Base-by-base conservation (phyloP, 2,329 filamentous ascomycete species). In the Aspergillus flavus region DNA sequence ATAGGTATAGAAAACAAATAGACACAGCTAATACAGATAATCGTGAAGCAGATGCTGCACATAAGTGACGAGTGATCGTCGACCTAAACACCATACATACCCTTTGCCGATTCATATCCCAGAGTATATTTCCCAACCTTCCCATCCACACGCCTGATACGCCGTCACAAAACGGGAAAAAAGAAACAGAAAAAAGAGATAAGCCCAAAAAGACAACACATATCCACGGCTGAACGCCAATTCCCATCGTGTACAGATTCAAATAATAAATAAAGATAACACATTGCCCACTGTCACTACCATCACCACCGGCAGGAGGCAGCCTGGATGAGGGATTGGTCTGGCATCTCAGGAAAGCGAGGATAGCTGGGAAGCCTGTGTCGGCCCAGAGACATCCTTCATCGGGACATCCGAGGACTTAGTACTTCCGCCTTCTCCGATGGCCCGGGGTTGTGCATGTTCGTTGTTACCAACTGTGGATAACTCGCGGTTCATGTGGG, bases 331-430 rank as follows among this genome's bases (percentile, higher is more conserved):
- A 32, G 7, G 26, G 16, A 21, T 52, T 52, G 28, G 11, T 2
- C 48, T 30, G 28, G 26, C 48, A 52, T 5, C 16, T 62, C 66
- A 73, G 52, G 73, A 65, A 36, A 73, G 66, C 48, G 75, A 73
- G 48, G 72, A 65, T 28, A 72, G 61, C 55, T 72, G 72, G 60
- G 74, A 67, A 32, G 70, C 61, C 26, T 70, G 67, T 23, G 71
- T 71, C 43, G 72, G 66, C 46, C 74, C 69, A 12, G 72, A 57
- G 12, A 70, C 69, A 59, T 77, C 75, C 57, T 75, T 75, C 73
- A 76, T 73, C 23, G 65, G n/a, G 21, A 73, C 68, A 66, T 77
- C 73, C 19, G 65, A 64, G 32, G 72, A 64, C 23, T 58, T 66
- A n/a, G 68, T 58, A 26, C 64, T 43, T 30, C 71, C 66, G 9